A percentile compares a stretch with the other conserved stretches of the same genome.
Conservation (phyloP, 345 rosid species). For the Eucalyptus cladocalyx region DNA sequence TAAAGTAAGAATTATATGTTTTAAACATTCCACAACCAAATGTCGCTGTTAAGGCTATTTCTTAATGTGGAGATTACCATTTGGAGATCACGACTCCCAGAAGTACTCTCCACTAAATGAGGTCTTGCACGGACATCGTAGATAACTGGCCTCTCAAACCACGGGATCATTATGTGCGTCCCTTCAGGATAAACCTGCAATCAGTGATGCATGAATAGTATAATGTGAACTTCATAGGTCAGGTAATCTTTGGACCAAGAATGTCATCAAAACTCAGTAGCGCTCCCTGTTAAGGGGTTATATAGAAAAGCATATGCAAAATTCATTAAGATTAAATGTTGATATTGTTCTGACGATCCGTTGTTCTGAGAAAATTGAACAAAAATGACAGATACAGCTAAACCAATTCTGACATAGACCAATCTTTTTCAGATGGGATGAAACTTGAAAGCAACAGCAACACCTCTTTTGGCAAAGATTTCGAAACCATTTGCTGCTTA, state of each 20-base stretch:
- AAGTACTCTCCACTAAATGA: conserved; percentile 76
- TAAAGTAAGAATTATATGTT: background rate
- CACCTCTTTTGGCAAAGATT: background rate
- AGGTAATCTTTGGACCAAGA: background rate
- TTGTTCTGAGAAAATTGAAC: background rate
- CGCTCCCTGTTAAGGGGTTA: background rate
- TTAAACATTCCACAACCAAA: background rate
- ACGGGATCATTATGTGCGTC: conserved; percentile 82
- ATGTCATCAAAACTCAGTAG: background rate
- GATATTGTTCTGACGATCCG: background rate
- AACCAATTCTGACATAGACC: background rate
- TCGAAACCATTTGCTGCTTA: background rate
- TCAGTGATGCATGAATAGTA: background rate
- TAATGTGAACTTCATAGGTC: background rate
- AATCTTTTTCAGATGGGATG: background rate
- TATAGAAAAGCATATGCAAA: background rate
- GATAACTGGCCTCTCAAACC: conserved; percentile 87
- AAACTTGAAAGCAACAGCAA: background rate
- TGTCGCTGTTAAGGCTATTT: background rate
- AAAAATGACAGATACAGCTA: background rate
- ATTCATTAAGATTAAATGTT: background rate
- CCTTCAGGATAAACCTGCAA: conserved; percentile 91
- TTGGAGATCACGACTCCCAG: conserved; percentile 97
- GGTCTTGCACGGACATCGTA: conserved; percentile 95
- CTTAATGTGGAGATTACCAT: conserved; percentile 29